Percentiles rank a stretch among this genome's conserved stretches.
These are phyloP conservation scores for Ganoderma multipileum DNA, from an alignment of 1,284 basidiomycete genomes.

Conservation along the genomic window DNA sequence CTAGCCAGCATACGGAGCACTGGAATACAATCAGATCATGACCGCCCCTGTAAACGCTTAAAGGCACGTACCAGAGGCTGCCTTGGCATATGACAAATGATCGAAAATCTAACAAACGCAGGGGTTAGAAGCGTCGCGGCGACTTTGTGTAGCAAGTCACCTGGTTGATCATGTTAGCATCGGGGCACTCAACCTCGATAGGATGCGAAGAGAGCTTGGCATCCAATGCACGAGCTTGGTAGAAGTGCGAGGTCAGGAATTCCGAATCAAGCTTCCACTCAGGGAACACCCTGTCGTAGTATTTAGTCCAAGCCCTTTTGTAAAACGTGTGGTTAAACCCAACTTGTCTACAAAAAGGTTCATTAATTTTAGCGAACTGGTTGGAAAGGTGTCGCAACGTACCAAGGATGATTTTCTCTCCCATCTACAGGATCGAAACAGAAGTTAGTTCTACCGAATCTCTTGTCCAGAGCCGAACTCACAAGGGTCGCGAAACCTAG, in stretches of 20 bases:
- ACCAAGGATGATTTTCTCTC: constrained; percentile 91
- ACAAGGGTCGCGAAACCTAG: constrained; percentile 88
- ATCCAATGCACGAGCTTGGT: constrained; percentile 81
- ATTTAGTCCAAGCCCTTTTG: neutral
- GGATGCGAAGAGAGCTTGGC: constrained; percentile 93
- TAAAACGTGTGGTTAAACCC: constrained; percentile 16
- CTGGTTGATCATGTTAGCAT: constrained; percentile 88
- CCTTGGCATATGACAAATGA: constrained; percentile 86
- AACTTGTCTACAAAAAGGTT: constrained; percentile 53
- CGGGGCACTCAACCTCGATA: constrained; percentile 92
- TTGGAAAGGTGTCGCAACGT: constrained; percentile 33
- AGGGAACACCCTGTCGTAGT: constrained; percentile 65
- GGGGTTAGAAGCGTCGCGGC: neutral
- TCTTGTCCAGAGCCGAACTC: constrained; percentile 4
- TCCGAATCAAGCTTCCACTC: constrained; percentile 79
- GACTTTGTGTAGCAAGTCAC: constrained; percentile 37
- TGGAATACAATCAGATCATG: constrained; percentile 31
- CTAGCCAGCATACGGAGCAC: constrained; percentile 94
- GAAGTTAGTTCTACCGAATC: neutral
- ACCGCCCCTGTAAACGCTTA: neutral
- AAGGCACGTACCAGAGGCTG: constrained; percentile 67
- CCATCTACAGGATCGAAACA: constrained; percentile 60
- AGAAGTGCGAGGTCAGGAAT: constrained; percentile 78
- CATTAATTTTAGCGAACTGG: neutral
- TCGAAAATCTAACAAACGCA: constrained; percentile 76